Conservation (phyloP, 1,139 yeast genomes). For the Candida tropicalis region DNA sequence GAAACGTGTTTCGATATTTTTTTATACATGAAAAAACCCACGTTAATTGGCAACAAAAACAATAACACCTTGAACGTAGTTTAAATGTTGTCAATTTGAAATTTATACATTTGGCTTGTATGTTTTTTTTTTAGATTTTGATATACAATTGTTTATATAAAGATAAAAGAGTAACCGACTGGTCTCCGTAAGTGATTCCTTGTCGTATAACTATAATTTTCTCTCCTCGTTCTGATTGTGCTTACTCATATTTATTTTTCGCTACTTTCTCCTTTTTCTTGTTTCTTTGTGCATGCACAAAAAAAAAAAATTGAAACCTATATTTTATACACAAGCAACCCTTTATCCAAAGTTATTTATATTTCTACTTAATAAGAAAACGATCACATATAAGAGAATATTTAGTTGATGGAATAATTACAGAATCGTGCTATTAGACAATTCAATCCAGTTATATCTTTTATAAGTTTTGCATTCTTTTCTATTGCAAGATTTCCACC, state of each 20-base stretch:
- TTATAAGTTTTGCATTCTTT: neutral
- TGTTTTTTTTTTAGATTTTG: too few species aligned
- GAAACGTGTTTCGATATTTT: neutral
- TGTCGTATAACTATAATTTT: neutral
- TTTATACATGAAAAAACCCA: neutral
- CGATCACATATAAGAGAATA: neutral
- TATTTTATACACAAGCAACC: neutral
- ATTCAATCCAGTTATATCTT: neutral
- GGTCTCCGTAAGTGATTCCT: too few species aligned
- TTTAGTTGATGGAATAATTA: neutral
- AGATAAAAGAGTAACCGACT: too few species aligned
- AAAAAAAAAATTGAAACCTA: neutral
- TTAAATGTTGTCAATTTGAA: neutral
- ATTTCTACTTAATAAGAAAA: neutral
- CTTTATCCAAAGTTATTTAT: neutral
- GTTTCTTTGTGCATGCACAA: neutral
- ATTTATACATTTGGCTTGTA: too few species aligned
- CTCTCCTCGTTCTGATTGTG: neutral
- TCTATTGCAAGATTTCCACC: neutral
- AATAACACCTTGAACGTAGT: neutral
- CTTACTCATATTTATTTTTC: neutral
- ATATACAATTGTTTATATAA: too few species aligned
- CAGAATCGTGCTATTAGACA: neutral
- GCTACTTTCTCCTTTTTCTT: neutral
- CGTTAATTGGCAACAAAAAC: neutral